Base-by-base conservation (phyloP, 768 basidiomycete species). In the Xerocomus potaroensis region DNA sequence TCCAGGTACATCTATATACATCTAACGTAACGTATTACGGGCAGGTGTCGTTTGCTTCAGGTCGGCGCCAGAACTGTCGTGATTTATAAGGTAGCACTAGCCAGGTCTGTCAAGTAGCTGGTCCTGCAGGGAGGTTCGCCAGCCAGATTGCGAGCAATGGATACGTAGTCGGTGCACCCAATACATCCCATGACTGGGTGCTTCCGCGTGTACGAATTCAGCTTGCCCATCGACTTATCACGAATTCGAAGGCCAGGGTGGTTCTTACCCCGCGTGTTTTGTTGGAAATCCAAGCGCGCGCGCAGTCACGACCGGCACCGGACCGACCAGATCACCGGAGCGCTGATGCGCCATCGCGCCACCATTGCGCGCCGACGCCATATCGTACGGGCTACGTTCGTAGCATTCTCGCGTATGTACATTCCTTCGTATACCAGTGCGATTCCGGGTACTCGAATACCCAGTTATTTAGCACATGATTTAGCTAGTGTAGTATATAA, bases 101-200 rank as follows among this genome's bases (percentile, higher is more conserved):
- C 58, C 93, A 95, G 70, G 96, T 97, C 45, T 97, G 95, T 63
- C 89, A 91, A 64, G 91, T 94, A 2, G 94, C 91, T n/a, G 91
- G 91, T 0, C 93, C 93, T 29, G 93, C 95, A n/a, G 92, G 94
- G 63, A 80, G 93, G 41, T 91, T 89, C 60, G 87, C 87, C 0
- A 83, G 86, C 12, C 86, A 88, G 68, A 91, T 93, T 55, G 91
- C 90, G 9, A 89, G 85, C 51, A 84, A 91, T 24, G 90, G 90
- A 53, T 90, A 79, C 54, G 78, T 91, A 38, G 87, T 89, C 10
- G 89, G 89, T 87, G 44, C 23, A 83, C 63, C 18, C 12, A 29
- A 30, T 23, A 24, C 30, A 27, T 23, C 22, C 40, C 41, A 29
- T 35, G 21, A 24, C 22, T n/a, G 26, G 30, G 19, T 42, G 14